A percentile compares a stretch with the other conserved stretches of the same genome.
These are phyloP conservation scores for Scedosporium boydii DNA, from an alignment of 2,329 filamentous ascomycete genomes.

Conservation along the genomic window DNA sequence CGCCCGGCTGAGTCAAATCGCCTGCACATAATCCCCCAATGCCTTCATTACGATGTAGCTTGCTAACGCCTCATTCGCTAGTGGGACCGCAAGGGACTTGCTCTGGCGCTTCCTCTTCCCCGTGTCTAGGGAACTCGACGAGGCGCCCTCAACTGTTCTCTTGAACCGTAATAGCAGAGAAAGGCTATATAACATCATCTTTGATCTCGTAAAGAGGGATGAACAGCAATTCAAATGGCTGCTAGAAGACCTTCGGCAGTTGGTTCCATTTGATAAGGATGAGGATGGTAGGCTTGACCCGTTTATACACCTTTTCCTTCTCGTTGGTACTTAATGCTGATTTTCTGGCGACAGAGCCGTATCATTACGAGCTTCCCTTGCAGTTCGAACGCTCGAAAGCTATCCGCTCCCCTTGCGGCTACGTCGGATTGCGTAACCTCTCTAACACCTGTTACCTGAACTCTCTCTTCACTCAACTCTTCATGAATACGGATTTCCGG, in stretches of 20 bases:
- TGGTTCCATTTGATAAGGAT: conserved; percentile 26
- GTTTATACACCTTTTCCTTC: neutral
- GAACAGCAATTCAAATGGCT: conserved; percentile 37
- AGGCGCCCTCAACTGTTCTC: conserved; percentile 28
- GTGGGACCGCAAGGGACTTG: conserved; percentile 27
- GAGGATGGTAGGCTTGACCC: conserved; percentile 23
- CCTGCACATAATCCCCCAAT: too few relatives aligned
- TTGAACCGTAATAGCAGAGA: conserved; percentile 47
- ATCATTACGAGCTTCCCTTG: conserved; percentile 51
- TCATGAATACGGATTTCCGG: conserved; percentile 87
- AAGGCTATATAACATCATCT: conserved; percentile 51
- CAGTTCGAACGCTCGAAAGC: conserved; percentile 56
- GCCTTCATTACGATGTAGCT: too few relatives aligned
- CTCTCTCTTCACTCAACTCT: conserved; percentile 86
- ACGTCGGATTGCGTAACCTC: conserved; percentile 82
- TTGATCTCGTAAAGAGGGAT: conserved; percentile 43
- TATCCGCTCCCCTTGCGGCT: conserved; percentile 69
- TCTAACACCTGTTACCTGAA: conserved; percentile 98
- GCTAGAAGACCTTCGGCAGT: conserved; percentile 30
- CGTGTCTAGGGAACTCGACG: conserved; percentile 21
- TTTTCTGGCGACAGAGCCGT: conserved; percentile 28
- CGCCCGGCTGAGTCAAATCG: neutral
- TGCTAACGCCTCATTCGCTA: neutral
- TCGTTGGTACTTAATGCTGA: neutral
- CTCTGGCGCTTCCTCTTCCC: conserved; percentile 61